phyloP scores from a whole-genome alignment of 1,139 yeast genomes.

The Blastobotrys malaysiensis region DNA sequence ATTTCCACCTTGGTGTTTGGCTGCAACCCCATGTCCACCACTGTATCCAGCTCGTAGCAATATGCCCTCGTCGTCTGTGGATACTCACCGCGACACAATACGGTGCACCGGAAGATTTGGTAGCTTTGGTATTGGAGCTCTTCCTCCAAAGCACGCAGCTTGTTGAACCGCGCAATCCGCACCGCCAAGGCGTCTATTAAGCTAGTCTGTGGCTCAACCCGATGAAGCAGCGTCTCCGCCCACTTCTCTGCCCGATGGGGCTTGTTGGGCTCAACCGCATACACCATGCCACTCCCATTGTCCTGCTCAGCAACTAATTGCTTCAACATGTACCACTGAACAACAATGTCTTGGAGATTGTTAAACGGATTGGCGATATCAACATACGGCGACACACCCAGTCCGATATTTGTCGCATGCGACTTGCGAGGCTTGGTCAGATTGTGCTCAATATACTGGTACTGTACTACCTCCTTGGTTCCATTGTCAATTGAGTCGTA shows the following conservation, averaged over 20 bases:
- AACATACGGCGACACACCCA: slow-evolving; percentile 11
- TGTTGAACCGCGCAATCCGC: slow-evolving; percentile 13
- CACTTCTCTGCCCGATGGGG: background rate
- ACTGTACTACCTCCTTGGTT: background rate
- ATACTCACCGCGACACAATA: slow-evolving; percentile 18
- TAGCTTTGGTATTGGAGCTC: slow-evolving; percentile 17
- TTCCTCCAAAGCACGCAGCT: slow-evolving; percentile 19
- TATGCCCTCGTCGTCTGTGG: slow-evolving; percentile 26
- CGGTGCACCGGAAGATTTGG: slow-evolving; percentile 26
- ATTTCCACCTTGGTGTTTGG: slow-evolving; percentile 22
- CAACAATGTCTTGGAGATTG: slow-evolving; percentile 16
- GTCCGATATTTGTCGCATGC: background rate
- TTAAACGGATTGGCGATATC: slow-evolving; percentile 24
- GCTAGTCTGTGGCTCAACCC: background rate
- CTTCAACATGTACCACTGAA: slow-evolving; percentile 16
- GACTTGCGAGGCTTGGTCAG: background rate
- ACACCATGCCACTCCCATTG: background rate
- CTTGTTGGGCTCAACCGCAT: background rate
- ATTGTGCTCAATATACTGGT: background rate
- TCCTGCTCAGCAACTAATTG: background rate
- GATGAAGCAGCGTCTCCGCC: background rate
- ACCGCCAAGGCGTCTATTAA: background rate
- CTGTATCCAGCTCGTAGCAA: slow-evolving; percentile 26
- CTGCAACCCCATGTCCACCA: slow-evolving; percentile 23
- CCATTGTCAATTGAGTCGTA: background rate